phyloP scores from a whole-genome alignment of 1,284 basidiomycete species.

The Pyrrhoderma noxium region DNA sequence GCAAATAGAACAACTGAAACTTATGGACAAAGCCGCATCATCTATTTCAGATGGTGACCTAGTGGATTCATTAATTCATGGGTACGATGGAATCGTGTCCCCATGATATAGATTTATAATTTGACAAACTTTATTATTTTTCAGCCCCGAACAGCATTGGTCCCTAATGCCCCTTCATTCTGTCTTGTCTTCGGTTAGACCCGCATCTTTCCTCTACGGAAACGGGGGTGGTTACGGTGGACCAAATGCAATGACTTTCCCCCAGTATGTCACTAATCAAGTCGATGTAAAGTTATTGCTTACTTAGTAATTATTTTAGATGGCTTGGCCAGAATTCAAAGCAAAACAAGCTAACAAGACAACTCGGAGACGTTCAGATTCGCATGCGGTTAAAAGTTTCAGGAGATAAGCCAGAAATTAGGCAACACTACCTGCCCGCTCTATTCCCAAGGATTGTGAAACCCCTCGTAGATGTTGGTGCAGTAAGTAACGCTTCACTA shows the following conservation, averaged over 20 bases:
- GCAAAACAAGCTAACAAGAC: conserved; percentile 73
- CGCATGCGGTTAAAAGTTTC: conserved; percentile 93
- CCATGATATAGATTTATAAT: background rate
- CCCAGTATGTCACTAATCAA: conserved; percentile 59
- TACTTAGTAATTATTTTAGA: conserved; percentile 36
- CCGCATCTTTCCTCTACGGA: conserved; percentile 79
- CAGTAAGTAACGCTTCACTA: conserved; percentile 36
- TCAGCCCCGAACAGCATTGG: conserved; percentile 92
- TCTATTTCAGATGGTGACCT: conserved; percentile 94
- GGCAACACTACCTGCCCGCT: conserved; percentile 86
- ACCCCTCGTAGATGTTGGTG: conserved; percentile 69
- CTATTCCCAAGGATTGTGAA: conserved; percentile 74
- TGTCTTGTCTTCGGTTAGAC: conserved; percentile 81
- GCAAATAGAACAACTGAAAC: conserved; percentile 62
- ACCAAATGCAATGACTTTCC: conserved; percentile 67
- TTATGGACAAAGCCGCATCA: conserved; percentile 85
- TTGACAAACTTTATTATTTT: background rate
- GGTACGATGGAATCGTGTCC: conserved; percentile 40
- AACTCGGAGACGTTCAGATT: conserved; percentile 87
- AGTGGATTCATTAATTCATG: conserved; percentile 92
- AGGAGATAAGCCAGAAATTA: conserved; percentile 82
- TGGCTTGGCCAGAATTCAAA: conserved; percentile 99
- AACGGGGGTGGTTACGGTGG: conserved; percentile 60
- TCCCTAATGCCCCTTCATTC: conserved; percentile 91
- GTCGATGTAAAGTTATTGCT: no score